Evolutionary conservation across 345 rosid species (phyloP).

Genomic region (Gossypium raimondii): DNA sequence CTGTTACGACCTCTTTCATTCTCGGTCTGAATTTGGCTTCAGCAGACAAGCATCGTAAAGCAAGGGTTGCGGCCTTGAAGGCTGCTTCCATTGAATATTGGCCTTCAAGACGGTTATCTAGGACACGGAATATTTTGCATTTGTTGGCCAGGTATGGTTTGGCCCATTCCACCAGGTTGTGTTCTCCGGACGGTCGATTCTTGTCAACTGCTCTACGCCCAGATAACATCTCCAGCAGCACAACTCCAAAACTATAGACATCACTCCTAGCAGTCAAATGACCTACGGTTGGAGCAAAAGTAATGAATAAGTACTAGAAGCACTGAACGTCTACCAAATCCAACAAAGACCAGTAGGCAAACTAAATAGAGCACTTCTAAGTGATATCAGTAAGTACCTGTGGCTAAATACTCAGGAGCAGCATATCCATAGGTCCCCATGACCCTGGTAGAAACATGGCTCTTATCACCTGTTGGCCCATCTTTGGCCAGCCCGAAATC

Average conservation of each 20-base stretch:
- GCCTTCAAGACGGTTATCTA: conserved; percentile 80
- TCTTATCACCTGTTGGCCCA: conserved; percentile 68
- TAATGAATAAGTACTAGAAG: background rate
- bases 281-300: conserved; percentile 37
- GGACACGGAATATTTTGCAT: conserved; percentile 57
- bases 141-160: conserved; percentile 77
- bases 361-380: background rate
- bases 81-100: conserved; percentile 72
- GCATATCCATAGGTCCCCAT: conserved; percentile 79
- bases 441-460: conserved; percentile 69
- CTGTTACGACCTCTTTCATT: conserved; percentile 71
- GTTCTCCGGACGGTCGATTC: conserved; percentile 91
- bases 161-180: conserved; percentile 90
- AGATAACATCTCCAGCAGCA: conserved; percentile 81
- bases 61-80: conserved; percentile 55
- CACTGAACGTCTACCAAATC: background rate
- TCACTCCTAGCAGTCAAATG: conserved; percentile 84
- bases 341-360: background rate
- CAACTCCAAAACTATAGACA: conserved; percentile 92
- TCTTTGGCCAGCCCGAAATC: conserved; percentile 82
- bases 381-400: conserved; percentile 34
- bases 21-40: conserved; percentile 68
- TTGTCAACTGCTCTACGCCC: conserved; percentile 88
- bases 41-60: conserved; percentile 57
- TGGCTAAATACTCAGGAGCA: conserved; percentile 77